Evolutionary conservation across 768 basidiomycete species (phyloP), one percentile per base, ranked within the genome.

Genomic region (Russula foetens): DNA sequence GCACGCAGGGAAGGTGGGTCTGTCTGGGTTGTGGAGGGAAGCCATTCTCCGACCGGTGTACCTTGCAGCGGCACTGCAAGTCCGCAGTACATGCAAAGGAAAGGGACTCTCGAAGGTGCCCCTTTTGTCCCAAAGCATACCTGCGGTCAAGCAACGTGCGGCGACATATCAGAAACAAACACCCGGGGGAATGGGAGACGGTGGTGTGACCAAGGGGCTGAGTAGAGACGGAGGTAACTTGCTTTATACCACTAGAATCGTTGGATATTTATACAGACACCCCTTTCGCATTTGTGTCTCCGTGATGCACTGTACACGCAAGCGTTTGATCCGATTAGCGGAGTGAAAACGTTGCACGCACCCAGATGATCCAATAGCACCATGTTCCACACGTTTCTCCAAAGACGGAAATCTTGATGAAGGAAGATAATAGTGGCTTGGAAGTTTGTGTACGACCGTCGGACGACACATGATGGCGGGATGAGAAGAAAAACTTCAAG

Each of bases 111-210:
- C 9, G 1, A 12, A 12, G 8, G 6, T 58, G 57, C 9, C 17
- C 9, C 0, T 7, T 14, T 0, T 58, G 57, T 4, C 7, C 15
- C 0, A 50, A 44, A 11, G 0, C 1, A 0, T 58, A n/a, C 7
- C 5, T 1, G 3, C 23, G 49, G 0, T 23, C 4, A 1, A 19
- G 48, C 3, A 1, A 8, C 0, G 0, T 50, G 1, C 15, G 19
- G 0, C 7, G 56, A 0, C 57, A 58, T 2, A 9, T 43, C 1
- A 11, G 11, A 1, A 1, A n/a, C 1, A 44, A 44, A 7, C 57
- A 58, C 7, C 6, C n/a, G 2, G 24, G 23, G 17, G 2, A 2
- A 17, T 8, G 39, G 39, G 17, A 1, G 7, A 26, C 17, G 12
- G 46, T 1, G 19, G 26, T 3, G 3, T 4, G 39, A 3, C 3